Conservation (phyloP, 179 eudicot genomes). For the Actinidia chinensis region DNA sequence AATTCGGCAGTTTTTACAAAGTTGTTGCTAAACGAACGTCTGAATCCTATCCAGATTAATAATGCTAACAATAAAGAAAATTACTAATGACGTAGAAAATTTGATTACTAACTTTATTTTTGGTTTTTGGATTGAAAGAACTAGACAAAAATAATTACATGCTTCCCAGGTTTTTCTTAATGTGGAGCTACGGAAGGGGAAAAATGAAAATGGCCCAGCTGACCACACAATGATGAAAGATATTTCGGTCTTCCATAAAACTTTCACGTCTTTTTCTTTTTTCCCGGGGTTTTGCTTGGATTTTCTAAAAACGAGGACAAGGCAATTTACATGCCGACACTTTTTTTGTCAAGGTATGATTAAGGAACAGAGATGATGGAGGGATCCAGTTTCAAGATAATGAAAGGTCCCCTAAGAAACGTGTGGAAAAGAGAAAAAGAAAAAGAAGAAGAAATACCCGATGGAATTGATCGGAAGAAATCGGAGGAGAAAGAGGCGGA, state of each 20-base stretch:
- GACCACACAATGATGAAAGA: slow-evolving; percentile 10
- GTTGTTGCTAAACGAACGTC: slow-evolving; percentile 20
- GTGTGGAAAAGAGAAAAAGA: neutral
- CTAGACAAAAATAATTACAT: slow-evolving; percentile 36
- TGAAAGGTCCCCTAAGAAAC: neutral
- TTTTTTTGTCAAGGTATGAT: slow-evolving; percentile 21
- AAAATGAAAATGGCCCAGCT: slow-evolving; percentile 40
- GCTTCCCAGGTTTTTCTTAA: slow-evolving; percentile 39
- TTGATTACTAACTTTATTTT: slow-evolving; percentile 11
- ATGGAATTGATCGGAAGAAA: neutral
- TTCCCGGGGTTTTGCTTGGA: neutral
- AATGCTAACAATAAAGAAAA: neutral
- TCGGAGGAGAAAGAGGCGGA: neutral
- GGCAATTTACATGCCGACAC: slow-evolving; percentile 25
- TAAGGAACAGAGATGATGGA: slow-evolving; percentile 20
- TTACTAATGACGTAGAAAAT: neutral
- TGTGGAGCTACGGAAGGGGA: slow-evolving; percentile 37
- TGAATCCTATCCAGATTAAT: slow-evolving; percentile 15
- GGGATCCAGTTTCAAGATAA: slow-evolving; percentile 24
- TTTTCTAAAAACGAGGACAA: neutral
- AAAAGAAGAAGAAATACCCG: neutral
- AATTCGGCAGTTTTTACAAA: slow-evolving; percentile 27
- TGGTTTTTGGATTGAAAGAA: slow-evolving; percentile 18
- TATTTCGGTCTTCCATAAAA: neutral
- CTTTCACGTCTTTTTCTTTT: neutral